Evolutionary conservation across 805 yeast genomes (phyloP), one percentile per base, ranked within the genome.

Genomic region (Monosporozyma unispora): DNA sequence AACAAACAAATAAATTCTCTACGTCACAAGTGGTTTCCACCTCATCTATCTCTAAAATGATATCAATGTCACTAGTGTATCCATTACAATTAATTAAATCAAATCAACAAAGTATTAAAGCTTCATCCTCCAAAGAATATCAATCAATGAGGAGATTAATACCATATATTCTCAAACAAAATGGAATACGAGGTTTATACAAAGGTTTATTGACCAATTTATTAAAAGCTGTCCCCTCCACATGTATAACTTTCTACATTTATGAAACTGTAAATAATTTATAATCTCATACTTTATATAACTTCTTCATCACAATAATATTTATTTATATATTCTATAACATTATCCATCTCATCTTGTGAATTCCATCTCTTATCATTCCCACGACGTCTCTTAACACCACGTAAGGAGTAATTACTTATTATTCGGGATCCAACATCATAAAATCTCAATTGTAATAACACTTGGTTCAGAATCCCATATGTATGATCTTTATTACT

Each of bases 201-300:
- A 82, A 84, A 56, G 99, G 99, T 0, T 66, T 93, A 16, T 68
- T 79, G 1, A 84, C 96, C 1, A 90, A 89, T 54, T 61, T 91
- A 16, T 51, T 86, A 1, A 72, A 98, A 44, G 96, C 91, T 0
- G 74, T 93, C 4, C 99, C 99, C 0, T 89, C 96, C 1, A 90
- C 97, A 3, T 86, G 96, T 61, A 77, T 90, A 11, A 93, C 98
- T 0, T 88, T 93, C 62, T 72, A 84, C 4, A 85, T 85, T 4
- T 93, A 93, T 60, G 99, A 93, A 62, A 72, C 76, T 38, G 70
- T 78, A 54, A 75, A 69, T 47, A 41, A 55, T 44, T 42, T 61
- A 22, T 62, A 44, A 46, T 21, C 3, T 3, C 12, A 29, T 3
- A 35, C 22, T 7, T 33, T 33, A 14, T 33, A 33, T 33, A 14